Evolutionary conservation across 1,139 yeast genomes (phyloP).

Genomic region (Yamadazyma taylorii): DNA sequence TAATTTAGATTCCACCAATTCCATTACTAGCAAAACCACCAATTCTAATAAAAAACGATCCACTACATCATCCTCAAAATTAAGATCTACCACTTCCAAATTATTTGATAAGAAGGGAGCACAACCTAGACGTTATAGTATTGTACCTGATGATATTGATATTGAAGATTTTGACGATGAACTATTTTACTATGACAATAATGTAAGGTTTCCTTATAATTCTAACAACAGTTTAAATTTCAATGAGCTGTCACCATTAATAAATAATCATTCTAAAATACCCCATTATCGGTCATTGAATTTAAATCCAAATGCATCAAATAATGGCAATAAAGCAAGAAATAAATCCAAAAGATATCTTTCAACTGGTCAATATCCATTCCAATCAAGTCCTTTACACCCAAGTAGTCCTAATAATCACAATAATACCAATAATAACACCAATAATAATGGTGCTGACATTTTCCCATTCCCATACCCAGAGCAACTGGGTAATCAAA

Average conservation of each 20-base stretch:
- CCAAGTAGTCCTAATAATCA: constrained; percentile 6
- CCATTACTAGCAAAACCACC: constrained; percentile 26
- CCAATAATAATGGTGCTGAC: constrained; percentile 14
- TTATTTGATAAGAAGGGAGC: constrained; percentile 71
- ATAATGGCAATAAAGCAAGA: constrained; percentile 13
- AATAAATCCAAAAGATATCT: constrained; percentile 38
- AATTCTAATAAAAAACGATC: constrained; percentile 27
- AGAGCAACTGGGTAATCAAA: constrained; percentile 22
- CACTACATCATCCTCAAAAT: constrained; percentile 37
- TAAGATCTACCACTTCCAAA: constrained; percentile 69
- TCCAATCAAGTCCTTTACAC: constrained; percentile 15
- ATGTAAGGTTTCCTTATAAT: constrained; percentile 40
- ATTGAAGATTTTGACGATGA: constrained; percentile 66
- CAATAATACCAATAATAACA: constrained; percentile 7
- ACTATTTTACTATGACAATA: constrained; percentile 47
- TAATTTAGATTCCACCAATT: constrained; percentile 8
- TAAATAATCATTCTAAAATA: constrained; percentile 29
- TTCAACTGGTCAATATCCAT: constrained; percentile 28
- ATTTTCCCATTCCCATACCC: constrained; percentile 62
- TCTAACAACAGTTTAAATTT: constrained; percentile 20
- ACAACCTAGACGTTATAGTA: constrained; percentile 70
- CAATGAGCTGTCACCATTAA: constrained; percentile 35
- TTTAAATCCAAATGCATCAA: constrained; percentile 21
- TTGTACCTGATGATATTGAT: constrained; percentile 67
- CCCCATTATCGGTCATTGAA: constrained; percentile 48